These are phyloP conservation scores for Achaetomium macrosporum DNA, from an alignment of 2,329 filamentous ascomycete genomes.

Conservation along the genomic window DNA sequence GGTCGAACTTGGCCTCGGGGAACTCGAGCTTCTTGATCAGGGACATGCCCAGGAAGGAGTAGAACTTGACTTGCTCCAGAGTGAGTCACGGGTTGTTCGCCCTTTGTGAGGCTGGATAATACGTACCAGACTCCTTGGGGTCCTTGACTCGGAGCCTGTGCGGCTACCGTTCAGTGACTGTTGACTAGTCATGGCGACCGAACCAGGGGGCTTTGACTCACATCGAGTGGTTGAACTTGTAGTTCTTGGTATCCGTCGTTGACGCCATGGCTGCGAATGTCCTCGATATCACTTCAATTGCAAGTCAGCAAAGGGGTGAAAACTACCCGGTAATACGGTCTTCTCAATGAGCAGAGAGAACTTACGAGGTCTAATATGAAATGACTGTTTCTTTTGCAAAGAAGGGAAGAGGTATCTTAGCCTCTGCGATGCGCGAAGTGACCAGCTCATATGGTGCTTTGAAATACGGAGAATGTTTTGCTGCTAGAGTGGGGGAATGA, in stretches of 20 bases:
- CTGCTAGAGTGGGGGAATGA: constrained; percentile 7
- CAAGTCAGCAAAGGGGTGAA: neutral
- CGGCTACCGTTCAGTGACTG: constrained; percentile 12
- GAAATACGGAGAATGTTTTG: neutral
- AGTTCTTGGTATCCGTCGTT: constrained; percentile 66
- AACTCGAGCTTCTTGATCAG: constrained; percentile 74
- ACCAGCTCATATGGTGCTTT: constrained; percentile 16
- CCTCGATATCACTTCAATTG: neutral
- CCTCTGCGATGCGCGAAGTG: constrained; percentile 17
- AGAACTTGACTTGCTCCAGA: constrained; percentile 66
- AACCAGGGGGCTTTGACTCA: constrained; percentile 30
- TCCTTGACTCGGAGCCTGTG: constrained; percentile 88
- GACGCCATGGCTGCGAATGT: constrained; percentile 52
- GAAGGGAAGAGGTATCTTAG: constrained; percentile 12
- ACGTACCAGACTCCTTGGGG: constrained; percentile 67
- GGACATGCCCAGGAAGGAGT: constrained; percentile 85
- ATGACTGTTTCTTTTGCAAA: constrained; percentile 3
- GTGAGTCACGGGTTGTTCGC: neutral
- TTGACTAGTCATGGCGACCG: neutral
- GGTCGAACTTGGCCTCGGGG: constrained; percentile 84
- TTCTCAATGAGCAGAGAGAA: neutral
- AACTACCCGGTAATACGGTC: neutral
- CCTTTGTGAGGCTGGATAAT: neutral
- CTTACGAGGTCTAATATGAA: neutral
- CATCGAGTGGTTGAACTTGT: constrained; percentile 91